Conservation (phyloP, 2,329 filamentous ascomycete species). For the Alternaria sp. region DNA sequence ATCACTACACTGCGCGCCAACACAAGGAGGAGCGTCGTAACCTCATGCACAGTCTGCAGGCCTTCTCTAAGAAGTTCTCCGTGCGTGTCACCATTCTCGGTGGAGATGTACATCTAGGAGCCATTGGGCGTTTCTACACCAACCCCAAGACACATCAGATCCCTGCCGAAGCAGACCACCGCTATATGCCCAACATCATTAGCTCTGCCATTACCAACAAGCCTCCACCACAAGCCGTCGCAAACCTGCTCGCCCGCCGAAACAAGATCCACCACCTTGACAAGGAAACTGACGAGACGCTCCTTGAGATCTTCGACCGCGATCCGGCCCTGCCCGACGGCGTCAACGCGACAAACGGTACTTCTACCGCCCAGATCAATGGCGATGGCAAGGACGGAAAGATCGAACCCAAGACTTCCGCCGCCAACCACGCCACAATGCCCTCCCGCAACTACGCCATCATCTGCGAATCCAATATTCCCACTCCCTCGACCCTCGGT, state of each 20-base stretch:
- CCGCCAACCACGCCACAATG: constrained; percentile 87
- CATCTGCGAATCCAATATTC: constrained; percentile 62
- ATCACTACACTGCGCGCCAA: constrained; percentile 85
- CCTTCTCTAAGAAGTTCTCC: constrained; percentile 63
- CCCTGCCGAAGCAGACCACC: constrained; percentile 65
- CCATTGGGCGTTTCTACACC: constrained; percentile 71
- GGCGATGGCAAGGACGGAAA: constrained; percentile 38
- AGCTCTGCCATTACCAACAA: constrained; percentile 74
- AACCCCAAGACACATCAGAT: constrained; percentile 62
- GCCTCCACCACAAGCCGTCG: constrained; percentile 70
- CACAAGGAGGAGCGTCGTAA: constrained; percentile 88
- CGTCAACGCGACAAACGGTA: constrained; percentile 31
- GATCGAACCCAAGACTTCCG: constrained; percentile 66
- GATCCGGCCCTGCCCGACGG: constrained; percentile 58
- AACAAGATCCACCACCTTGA: constrained; percentile 74
- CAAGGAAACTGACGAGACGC: constrained; percentile 69
- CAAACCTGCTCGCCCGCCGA: constrained; percentile 68
- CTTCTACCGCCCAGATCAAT: constrained; percentile 27
- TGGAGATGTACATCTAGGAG: constrained; percentile 71
- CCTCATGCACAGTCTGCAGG: constrained; percentile 72
- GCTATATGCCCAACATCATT: constrained; percentile 72
- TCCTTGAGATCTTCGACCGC: constrained; percentile 69
- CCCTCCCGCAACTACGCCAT: constrained; percentile 72
- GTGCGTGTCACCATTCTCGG: constrained; percentile 70
- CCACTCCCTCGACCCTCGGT: constrained; percentile 28